These are phyloP conservation scores for Fraxinus paxiana DNA, from an alignment of 305 asterid species.

Conservation along the genomic window DNA sequence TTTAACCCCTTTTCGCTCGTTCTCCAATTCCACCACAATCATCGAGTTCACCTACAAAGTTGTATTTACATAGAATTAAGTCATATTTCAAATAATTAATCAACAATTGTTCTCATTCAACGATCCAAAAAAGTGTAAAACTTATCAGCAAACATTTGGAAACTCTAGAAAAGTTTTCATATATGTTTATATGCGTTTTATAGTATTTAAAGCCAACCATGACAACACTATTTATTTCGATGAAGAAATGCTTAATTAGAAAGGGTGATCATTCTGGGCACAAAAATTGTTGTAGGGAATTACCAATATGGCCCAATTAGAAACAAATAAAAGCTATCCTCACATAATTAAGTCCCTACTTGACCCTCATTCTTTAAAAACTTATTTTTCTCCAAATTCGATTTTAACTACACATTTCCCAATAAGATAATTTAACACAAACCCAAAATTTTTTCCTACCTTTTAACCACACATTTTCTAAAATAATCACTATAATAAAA, in stretches of 20 bases:
- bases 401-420: background rate
- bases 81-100: background rate
- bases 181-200: background rate
- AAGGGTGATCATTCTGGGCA: background rate
- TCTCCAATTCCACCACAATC: background rate
- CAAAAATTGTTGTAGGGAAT: background rate
- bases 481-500: background rate
- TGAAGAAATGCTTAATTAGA: background rate
- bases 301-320: background rate
- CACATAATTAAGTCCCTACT: background rate
- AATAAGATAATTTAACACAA: no score
- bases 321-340: background rate
- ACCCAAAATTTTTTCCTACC: background rate
- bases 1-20: background rate
- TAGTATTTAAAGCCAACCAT: background rate
- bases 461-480: no score
- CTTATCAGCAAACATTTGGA: background rate
- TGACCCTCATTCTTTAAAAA: background rate
- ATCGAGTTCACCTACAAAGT: background rate
- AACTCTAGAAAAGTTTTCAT: background rate
- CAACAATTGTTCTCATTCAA: background rate
- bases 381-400: no score
- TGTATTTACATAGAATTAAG: background rate
- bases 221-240: background rate
- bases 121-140: background rate